A percentile compares a stretch with the other conserved stretches of the same genome.
These are phyloP conservation scores for Clitopilus passeckerianus DNA, from an alignment of 768 basidiomycete genomes.

Conservation along the genomic window DNA sequence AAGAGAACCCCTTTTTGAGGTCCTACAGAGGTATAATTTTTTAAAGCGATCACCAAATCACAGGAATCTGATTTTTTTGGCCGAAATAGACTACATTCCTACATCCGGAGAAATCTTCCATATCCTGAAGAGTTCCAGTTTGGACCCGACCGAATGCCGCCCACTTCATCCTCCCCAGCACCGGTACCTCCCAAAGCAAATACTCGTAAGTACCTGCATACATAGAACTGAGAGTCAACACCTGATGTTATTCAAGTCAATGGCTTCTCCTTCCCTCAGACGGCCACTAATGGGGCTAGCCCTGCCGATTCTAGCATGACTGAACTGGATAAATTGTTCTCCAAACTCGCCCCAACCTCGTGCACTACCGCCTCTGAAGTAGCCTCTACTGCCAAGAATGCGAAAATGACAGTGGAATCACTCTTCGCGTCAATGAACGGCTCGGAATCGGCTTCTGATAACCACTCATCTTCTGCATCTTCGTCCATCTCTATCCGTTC, in stretches of 20 bases:
- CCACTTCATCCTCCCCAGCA: conserved; percentile 24
- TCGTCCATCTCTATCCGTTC: conserved; percentile 8
- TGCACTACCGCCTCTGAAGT: conserved; percentile 1
- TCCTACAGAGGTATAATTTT: conserved; percentile 61
- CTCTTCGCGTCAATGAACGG: conserved; percentile 37
- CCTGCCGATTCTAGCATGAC: conserved; percentile 15
- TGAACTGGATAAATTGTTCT: conserved; percentile 44
- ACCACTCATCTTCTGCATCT: conserved; percentile 9
- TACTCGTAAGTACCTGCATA: background rate
- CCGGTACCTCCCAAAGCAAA: background rate
- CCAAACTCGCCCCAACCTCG: conserved; percentile 29
- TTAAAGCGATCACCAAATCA: conserved; percentile 1
- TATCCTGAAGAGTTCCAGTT: conserved; percentile 74
- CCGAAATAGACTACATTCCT: conserved; percentile 51
- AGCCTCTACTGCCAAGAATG: conserved; percentile 14
- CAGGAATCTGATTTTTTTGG: background rate
- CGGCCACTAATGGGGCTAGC: conserved; percentile 15
- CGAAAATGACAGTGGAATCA: conserved; percentile 41
- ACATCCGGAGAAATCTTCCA: conserved; percentile 54
- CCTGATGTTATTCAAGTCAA: background rate
- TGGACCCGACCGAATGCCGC: conserved; percentile 62
- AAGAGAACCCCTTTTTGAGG: conserved; percentile 67
- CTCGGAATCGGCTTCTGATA: conserved; percentile 8
- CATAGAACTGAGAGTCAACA: conserved; percentile 1
- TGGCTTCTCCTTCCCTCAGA: conserved; percentile 5